These are phyloP conservation scores for Mucor velutinosus DNA, from an alignment of 371 early-diverging fungal species.

Conservation along the genomic window DNA sequence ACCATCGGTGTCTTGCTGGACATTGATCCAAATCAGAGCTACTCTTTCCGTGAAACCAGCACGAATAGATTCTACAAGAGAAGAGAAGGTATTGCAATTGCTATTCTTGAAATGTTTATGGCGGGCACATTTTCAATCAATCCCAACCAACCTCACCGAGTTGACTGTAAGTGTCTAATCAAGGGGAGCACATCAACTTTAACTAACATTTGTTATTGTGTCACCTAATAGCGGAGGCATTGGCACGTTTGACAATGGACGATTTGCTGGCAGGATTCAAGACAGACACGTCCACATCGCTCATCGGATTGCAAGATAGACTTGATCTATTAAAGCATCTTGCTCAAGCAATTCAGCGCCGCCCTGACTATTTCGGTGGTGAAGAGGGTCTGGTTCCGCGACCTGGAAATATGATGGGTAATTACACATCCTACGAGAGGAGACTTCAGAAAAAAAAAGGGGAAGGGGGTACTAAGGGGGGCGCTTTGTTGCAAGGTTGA, in stretches of 20 bases:
- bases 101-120: conserved; percentile 83
- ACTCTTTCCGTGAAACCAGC: conserved; percentile 67
- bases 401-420: conserved; percentile 86
- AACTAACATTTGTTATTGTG: neutral
- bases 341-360: conserved; percentile 47
- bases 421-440: neutral
- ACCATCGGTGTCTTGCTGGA: conserved; percentile 87
- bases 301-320: conserved; percentile 81
- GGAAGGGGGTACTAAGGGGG: neutral
- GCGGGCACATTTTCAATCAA: conserved; percentile 76
- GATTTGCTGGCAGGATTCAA: conserved; percentile 72
- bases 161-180: conserved; percentile 58
- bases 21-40: conserved; percentile 79
- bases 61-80: conserved; percentile 55
- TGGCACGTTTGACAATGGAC: conserved; percentile 57
- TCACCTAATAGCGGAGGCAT: conserved; percentile 40
- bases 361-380: conserved; percentile 48
- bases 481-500: neutral
- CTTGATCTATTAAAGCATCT: conserved; percentile 69
- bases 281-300: conserved; percentile 63
- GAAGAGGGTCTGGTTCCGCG: conserved; percentile 51
- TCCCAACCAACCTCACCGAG: conserved; percentile 63
- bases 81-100: conserved; percentile 86
- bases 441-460: neutral
- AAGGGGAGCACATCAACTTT: too few relatives aligned